Evolutionary conservation across 306 rosid genomes (phyloP).

Genomic region (Trichosanthes truncata): DNA sequence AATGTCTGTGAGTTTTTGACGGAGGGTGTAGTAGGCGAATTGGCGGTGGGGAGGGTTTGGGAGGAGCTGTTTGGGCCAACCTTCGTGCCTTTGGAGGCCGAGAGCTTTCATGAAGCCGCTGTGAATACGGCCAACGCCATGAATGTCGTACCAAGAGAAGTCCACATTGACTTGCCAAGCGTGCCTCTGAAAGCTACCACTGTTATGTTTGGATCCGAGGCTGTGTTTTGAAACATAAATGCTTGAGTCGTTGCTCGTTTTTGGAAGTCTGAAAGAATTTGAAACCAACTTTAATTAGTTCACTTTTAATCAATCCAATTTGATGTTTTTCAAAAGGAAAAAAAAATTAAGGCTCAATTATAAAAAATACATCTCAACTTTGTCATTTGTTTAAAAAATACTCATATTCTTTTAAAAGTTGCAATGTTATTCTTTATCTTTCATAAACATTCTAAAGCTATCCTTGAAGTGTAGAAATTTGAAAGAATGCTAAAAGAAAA

Average conservation of each 20-base stretch:
- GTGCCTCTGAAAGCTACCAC: conserved; percentile 78
- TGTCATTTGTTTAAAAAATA: too few relatives aligned
- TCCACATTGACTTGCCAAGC: conserved; percentile 56
- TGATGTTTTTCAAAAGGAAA: too few relatives aligned
- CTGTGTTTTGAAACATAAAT: conserved; percentile 36
- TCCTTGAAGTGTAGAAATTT: too few relatives aligned
- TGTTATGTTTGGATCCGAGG: conserved; percentile 31
- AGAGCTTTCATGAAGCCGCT: conserved; percentile 62
- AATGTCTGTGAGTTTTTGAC: conserved; percentile 23
- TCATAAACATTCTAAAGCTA: too few relatives aligned
- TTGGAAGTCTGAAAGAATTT: conserved; percentile 38
- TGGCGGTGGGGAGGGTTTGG: neutral
- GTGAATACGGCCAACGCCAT: conserved; percentile 44
- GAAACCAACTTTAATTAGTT: neutral
- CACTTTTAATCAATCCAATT: too few relatives aligned
- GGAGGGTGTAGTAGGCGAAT: conserved; percentile 54
- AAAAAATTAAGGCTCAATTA: too few relatives aligned
- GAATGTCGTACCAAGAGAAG: conserved; percentile 54
- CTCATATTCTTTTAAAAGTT: too few relatives aligned
- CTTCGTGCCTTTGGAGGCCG: conserved; percentile 28
- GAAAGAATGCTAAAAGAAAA: too few relatives aligned
- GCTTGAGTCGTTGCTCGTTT: conserved; percentile 32
- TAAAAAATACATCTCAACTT: too few relatives aligned
- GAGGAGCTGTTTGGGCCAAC: conserved; percentile 52
- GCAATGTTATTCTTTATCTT: too few relatives aligned